Evolutionary conservation across 163 green algal genomes (phyloP).

Genomic region (Chloroidium sp.): DNA sequence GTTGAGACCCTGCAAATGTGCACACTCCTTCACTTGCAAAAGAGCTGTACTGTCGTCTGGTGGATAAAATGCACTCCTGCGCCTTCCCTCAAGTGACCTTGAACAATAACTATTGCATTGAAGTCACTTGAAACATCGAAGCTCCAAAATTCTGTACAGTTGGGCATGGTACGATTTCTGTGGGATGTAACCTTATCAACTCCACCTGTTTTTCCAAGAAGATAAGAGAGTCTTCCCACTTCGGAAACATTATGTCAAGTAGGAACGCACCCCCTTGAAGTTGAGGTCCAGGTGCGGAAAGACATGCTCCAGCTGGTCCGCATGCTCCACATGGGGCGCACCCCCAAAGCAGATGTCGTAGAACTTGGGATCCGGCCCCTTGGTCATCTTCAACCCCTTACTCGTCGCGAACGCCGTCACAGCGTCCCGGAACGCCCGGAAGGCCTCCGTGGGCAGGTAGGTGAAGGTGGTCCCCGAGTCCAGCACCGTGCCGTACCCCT

Average conservation of each 20-base stretch:
- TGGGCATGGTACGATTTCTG: no score
- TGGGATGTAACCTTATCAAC: no score
- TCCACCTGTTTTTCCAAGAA: no score
- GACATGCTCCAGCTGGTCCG: conserved; percentile 28
- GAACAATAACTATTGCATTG: background rate
- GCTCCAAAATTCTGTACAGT: no score
- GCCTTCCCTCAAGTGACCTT: no score
- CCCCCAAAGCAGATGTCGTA: conserved; percentile 79
- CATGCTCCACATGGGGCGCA: conserved; percentile 34
- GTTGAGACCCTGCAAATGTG: conserved; percentile 17
- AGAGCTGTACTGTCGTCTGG: no score
- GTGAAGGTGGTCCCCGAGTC: conserved; percentile 96
- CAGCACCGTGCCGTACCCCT: conserved; percentile 82
- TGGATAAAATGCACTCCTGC: no score
- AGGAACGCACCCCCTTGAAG: conserved; percentile 39
- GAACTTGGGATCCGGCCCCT: conserved; percentile 61
- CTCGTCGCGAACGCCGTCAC: conserved; percentile 30
- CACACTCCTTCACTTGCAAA: background rate
- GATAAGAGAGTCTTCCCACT: no score
- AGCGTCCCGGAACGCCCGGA: conserved; percentile 39
- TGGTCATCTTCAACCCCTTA: conserved; percentile 17
- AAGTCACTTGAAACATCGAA: background rate
- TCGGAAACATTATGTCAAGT: no score
- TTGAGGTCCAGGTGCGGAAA: conserved; percentile 51
- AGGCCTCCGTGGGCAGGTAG: conserved; percentile 76